Percentiles rank a stretch among this genome's conserved stretches.
Evolutionary conservation across 2,329 filamentous ascomycete genomes (phyloP).

Genomic region (Biscogniauxia marginata): DNA sequence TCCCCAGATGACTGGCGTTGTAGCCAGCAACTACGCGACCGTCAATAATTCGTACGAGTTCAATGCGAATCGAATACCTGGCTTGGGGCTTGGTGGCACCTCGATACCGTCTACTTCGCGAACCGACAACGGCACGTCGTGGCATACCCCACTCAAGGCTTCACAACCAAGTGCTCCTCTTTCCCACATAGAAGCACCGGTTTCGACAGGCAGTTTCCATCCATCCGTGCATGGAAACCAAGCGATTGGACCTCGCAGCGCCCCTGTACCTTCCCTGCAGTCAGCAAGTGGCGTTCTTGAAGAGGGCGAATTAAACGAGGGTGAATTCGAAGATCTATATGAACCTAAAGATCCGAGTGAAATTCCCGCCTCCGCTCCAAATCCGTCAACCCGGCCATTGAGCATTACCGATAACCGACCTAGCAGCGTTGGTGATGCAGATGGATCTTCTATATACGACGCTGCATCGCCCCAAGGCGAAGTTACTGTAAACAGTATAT

Average conservation of each 20-base stretch:
- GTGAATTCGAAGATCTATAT: conserved; percentile 58
- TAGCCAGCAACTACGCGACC: conserved; percentile 26
- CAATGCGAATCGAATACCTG: conserved; percentile 40
- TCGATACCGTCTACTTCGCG: conserved; percentile 12
- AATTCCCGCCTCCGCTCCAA: not conserved
- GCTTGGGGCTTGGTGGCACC: conserved; percentile 35
- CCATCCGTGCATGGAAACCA: not conserved
- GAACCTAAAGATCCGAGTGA: conserved; percentile 37
- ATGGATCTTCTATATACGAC: conserved; percentile 35
- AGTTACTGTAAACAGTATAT: conserved; percentile 19
- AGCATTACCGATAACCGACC: conserved; percentile 18
- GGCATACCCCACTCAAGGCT: conserved; percentile 13
- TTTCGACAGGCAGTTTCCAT: not conserved
- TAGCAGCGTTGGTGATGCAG: conserved; percentile 29
- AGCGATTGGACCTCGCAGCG: not conserved
- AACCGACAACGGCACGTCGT: conserved; percentile 9
- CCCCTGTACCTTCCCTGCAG: not conserved
- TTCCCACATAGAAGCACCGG: not conserved
- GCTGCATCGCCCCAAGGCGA: conserved; percentile 26
- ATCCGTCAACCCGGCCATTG: conserved; percentile 7
- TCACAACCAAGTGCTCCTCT: not conserved
- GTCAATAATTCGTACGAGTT: conserved; percentile 38
- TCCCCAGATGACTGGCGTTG: conserved; percentile 12
- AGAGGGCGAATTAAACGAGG: conserved; percentile 77
- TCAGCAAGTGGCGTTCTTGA: conserved; percentile 41